A percentile compares a stretch with the other conserved stretches of the same genome.
These are phyloP conservation scores for Monosporozyma servazzii DNA, from an alignment of 805 yeast species.

Conservation along the genomic window DNA sequence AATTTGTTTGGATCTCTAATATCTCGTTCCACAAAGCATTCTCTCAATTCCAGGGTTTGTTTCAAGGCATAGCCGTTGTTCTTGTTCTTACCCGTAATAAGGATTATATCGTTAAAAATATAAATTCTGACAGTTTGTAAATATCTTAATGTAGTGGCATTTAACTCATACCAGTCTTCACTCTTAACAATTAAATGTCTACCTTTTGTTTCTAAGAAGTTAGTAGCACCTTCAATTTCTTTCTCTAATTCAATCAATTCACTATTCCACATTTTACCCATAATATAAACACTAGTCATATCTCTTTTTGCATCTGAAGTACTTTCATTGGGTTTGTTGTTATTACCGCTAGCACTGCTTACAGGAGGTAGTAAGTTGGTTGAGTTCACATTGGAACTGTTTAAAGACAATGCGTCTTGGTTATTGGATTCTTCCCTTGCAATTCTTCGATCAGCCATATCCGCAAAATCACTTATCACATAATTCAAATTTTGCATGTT, in stretches of 20 bases:
- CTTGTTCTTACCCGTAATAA: slow-evolving; percentile 59
- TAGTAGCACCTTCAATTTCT: slow-evolving; percentile 78
- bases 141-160: slow-evolving; percentile 77
- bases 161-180: slow-evolving; percentile 79
- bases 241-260: slow-evolving; percentile 62
- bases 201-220: slow-evolving; percentile 31
- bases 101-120: slow-evolving; percentile 63
- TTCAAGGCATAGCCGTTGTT: slow-evolving; percentile 50
- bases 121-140: slow-evolving; percentile 67
- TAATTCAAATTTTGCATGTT: slow-evolving; percentile 51
- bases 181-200: slow-evolving; percentile 74
- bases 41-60: slow-evolving; percentile 70
- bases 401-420: neutral
- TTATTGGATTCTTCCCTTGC: slow-evolving; percentile 34
- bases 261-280: slow-evolving; percentile 75
- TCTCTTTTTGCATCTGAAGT: slow-evolving; percentile 31
- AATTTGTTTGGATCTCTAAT: slow-evolving; percentile 12
- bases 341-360: slow-evolving; percentile 1
- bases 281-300: slow-evolving; percentile 58
- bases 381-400: neutral
- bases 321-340: slow-evolving; percentile 1
- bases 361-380: slow-evolving; percentile 17
- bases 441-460: slow-evolving; percentile 50
- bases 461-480: slow-evolving; percentile 49
- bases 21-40: slow-evolving; percentile 38